Evolutionary conservation across 2,329 filamentous ascomycete species (phyloP), one percentile per base, ranked within the genome.

Genomic region (Mollisia scopiformis): DNA sequence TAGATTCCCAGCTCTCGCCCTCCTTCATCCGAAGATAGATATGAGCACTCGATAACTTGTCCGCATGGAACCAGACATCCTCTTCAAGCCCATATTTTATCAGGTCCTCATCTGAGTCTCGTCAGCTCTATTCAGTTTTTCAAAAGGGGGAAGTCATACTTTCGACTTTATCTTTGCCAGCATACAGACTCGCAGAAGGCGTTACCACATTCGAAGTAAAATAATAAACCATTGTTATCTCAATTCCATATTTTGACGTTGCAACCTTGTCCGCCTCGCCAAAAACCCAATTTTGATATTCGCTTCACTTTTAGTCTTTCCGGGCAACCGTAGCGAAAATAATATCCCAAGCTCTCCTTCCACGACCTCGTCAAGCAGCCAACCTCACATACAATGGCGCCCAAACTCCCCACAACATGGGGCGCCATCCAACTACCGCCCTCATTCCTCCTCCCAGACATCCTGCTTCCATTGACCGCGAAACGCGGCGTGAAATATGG

Each of bases 91-190:
- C 95, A 76, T 91, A 90, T 72, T 94, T 92, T 76, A 99, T 98
- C 70, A 99, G 79, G 69, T 97, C 93, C 83, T 99, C 95, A 80
- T 98, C 95, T 99, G 74, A 6, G 13, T 27, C 13, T 25, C 33
- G 37, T 58, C 19, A 63, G 50, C 23, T 6, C 16, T 52, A 16
- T 21, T 47, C 21, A 49, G 27, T 30, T 14, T 8, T 14, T 6
- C 10, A 19, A 21, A 10, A 4, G 16, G 11, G 21, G 10, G 13
- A 14, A 11, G 59, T 57, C 65, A 63, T 82, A 97, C 95, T 99
- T 82, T 99, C 95, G 70, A 95, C 93, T 80, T 99, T 99, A 82
- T 99, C 95, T 78, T 98, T 99, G 77, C 95, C 95, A 62, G 97
- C 92, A 75, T 99, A 99, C 73, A 99, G 88, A 74, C 89, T 93